A percentile compares a stretch with the other conserved stretches of the same genome.
Evolutionary conservation across 2,329 filamentous ascomycete genomes (phyloP).

Genomic region (Aureobasidium sp.): DNA sequence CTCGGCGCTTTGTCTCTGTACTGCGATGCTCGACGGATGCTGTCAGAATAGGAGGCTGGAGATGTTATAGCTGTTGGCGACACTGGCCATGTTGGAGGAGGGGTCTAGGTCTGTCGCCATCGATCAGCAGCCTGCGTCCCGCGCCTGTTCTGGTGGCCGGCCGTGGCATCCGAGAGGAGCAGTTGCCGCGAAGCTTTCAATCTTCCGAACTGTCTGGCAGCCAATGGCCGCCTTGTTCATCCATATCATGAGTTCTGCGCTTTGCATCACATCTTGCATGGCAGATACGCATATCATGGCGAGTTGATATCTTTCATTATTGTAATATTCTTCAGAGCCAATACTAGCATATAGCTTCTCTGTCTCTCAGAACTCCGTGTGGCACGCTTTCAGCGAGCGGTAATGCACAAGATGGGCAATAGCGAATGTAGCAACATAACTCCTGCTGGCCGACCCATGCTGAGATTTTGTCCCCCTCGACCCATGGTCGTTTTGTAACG

Average conservation of each 20-base stretch:
- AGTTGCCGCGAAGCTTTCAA: conserved; percentile 1
- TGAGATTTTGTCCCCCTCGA: conserved; percentile 6
- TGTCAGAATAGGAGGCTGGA: not conserved
- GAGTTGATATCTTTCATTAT: not conserved
- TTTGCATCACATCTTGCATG: not conserved
- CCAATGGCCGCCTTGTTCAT: not conserved
- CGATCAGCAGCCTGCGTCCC: conserved; percentile 8
- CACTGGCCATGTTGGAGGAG: not conserved
- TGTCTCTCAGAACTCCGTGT: not conserved
- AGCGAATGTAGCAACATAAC: conserved; percentile 13
- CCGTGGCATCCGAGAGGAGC: conserved; percentile 5
- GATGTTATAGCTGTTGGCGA: not conserved
- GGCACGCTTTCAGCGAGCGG: conserved; percentile 6
- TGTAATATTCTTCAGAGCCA: not conserved
- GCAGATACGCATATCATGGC: not conserved
- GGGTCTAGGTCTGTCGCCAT: conserved; percentile 11
- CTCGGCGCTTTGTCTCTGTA: not conserved
- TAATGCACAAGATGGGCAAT: conserved; percentile 10
- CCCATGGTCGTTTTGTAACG: conserved; percentile 4
- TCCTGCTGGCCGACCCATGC: conserved; percentile 13
- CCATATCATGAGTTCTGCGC: not conserved
- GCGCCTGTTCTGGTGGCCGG: not conserved
- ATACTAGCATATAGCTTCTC: not conserved
- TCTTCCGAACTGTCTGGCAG: not conserved
- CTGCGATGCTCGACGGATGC: not conserved